A percentile compares a stretch with the other conserved stretches of the same genome.
Evolutionary conservation across 495 filamentous ascomycete genomes (phyloP).

Genomic region (Aspergillus cavernicola): DNA sequence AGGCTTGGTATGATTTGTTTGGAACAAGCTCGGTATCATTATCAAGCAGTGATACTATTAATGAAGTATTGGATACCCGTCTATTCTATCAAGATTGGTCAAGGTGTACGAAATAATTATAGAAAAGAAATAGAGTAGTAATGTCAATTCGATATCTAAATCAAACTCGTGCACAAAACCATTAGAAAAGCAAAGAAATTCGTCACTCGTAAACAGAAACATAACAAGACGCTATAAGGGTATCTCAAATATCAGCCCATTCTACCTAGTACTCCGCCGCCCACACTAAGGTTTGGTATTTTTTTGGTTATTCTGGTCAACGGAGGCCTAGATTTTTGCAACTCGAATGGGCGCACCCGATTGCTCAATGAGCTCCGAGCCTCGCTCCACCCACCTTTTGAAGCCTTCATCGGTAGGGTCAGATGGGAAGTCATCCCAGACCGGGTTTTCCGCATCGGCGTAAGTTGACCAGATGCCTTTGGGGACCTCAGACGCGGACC

Average conservation of each 20-base stretch:
- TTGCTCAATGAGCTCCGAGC: conserved; percentile 41
- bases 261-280: conserved; percentile 13
- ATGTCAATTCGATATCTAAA: no score
- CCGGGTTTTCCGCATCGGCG: conserved; percentile 39
- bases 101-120: no score
- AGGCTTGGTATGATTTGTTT: no score
- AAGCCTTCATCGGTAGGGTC: conserved; percentile 44
- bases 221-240: conserved; percentile 27
- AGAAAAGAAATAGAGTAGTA: background rate
- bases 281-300: conserved; percentile 3
- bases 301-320: background rate
- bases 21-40: no score
- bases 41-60: conserved; percentile 14
- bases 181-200: conserved; percentile 17
- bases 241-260: conserved; percentile 34
- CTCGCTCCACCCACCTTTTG: conserved; percentile 38
- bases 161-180: no score
- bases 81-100: background rate
- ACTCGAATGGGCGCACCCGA: conserved; percentile 38
- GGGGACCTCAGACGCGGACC: conserved; percentile 36
- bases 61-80: conserved; percentile 20
- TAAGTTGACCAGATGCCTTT: conserved; percentile 46
- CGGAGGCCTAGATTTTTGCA: conserved; percentile 23
- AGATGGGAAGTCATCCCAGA: conserved; percentile 45
- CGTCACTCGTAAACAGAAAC: conserved; percentile 9